Evolutionary conservation across 148 eudicot species (phyloP).

Genomic region (Selenicereus undatus): DNA sequence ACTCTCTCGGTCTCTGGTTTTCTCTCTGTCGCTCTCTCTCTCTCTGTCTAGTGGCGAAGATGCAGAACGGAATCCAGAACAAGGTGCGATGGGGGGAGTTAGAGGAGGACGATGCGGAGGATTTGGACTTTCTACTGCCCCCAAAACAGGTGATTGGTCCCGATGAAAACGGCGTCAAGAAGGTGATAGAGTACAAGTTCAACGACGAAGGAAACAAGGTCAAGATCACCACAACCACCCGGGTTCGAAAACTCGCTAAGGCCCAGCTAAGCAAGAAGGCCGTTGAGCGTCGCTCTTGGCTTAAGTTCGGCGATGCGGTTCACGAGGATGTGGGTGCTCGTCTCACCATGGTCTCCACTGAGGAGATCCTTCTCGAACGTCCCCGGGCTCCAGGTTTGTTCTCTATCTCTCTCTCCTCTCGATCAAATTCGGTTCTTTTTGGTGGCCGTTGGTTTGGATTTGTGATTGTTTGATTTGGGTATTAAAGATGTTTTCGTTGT

Average conservation of each 20-base stretch:
- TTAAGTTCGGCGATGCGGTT: constrained; percentile 75
- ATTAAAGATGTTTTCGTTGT: not conserved
- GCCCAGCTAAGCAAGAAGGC: constrained; percentile 68
- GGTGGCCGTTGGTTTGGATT: not conserved
- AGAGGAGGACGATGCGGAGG: constrained; percentile 58
- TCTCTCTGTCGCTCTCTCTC: not conserved
- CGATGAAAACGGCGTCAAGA: constrained; percentile 58
- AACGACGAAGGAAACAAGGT: constrained; percentile 66
- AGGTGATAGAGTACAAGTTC: constrained; percentile 63
- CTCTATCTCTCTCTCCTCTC: not conserved
- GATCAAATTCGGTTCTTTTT: no score
- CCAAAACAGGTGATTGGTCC: constrained; percentile 68
- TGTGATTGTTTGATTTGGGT: not conserved
- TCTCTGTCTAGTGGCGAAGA: not conserved
- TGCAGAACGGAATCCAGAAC: constrained; percentile 12
- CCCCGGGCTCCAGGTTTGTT: constrained; percentile 54
- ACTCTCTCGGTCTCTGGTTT: no score
- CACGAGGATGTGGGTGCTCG: constrained; percentile 57
- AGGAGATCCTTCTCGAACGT: constrained; percentile 63
- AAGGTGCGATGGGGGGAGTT: constrained; percentile 66
- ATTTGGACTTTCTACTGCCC: constrained; percentile 52
- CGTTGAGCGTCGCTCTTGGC: constrained; percentile 66
- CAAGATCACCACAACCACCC: constrained; percentile 58
- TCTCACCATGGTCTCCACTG: constrained; percentile 72
- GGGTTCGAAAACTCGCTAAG: constrained; percentile 61